Base-by-base conservation (phyloP, 2,329 filamentous ascomycete genomes). In the Microsporum ferrugineum region DNA sequence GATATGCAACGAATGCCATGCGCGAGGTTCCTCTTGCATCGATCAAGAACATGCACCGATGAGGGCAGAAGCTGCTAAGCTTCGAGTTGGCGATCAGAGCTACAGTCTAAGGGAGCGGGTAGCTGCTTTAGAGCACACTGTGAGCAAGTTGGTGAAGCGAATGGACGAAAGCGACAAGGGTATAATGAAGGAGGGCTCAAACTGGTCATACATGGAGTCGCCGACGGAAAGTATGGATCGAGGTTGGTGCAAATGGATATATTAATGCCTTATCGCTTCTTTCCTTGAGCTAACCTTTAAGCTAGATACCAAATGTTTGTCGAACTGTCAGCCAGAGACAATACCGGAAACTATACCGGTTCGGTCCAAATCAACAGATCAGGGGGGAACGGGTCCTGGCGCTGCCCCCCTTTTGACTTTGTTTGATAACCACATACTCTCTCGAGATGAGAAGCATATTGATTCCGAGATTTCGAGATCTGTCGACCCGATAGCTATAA, bases 1-100 rank as follows among this genome's bases (percentile, higher is more conserved):
- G 23, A 60, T 69, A 29, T 77, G 75, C 66, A 75, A 74, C 63
- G 75, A 77, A 66, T 77, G 75, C 63, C 71, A 71, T 61, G 65
- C 71, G 23, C 65, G 74, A 59, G 73, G 74, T 1, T 71, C 70
- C 5, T 68, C 67, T 34, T 77, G 75, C 62, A 69, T 75, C 53
- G 72, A 74, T 56, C 75, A 77, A 64, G 73, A 76, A 61, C 67
- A 72, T 66, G 70, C 68, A 12, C 67, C 68, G 29, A 59, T 70
- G 12, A 60, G 60, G 4, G 57, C 66, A n/a, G 63, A 64, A 59
- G 65, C 65, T 49, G 51, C 67, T 3, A 62, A 66, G 29, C 47
- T 45, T n/a, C 60, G 61, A 29, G 61, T 62, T 29, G 66, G 62
- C 31, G 69, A 72, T 23, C 68, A 69, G 33, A 65, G 70, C 14